phyloP scores from a whole-genome alignment of 345 rosid species.

The Xanthoceras sorbifolium region DNA sequence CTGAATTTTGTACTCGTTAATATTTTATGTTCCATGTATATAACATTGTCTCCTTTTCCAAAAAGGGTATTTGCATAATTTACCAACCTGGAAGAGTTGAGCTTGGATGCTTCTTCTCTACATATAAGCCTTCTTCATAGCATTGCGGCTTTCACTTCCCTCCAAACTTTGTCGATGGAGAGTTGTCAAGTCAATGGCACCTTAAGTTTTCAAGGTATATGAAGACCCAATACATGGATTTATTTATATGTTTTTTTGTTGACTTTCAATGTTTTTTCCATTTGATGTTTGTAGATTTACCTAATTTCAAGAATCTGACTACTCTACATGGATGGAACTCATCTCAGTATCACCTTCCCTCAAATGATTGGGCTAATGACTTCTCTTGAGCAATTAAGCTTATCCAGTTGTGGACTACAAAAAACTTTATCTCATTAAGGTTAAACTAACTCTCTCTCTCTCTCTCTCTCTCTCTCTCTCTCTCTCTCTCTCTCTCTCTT shows the following conservation, averaged over 20 bases:
- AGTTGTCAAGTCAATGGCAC: not conserved
- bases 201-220: no score
- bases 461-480: no score
- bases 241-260: no score
- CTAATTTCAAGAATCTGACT: not conserved
- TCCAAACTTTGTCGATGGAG: not conserved
- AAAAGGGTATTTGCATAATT: not conserved
- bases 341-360: no score
- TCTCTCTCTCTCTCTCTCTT: no score
- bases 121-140: not conserved
- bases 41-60: no score
- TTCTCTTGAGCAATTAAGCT: conserved; percentile 9
- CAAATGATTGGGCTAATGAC: not conserved
- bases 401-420: conserved; percentile 3
- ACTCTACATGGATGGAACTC: not conserved
- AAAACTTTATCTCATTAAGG: not conserved
- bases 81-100: not conserved
- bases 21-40: no score
- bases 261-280: no score
- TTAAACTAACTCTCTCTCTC: no score
- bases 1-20: no score
- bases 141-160: not conserved
- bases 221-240: no score
- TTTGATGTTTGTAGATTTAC: not conserved
- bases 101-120: not conserved